phyloP scores from a whole-genome alignment of 2,329 filamentous ascomycete species.

The Cordyceps tenuipes region DNA sequence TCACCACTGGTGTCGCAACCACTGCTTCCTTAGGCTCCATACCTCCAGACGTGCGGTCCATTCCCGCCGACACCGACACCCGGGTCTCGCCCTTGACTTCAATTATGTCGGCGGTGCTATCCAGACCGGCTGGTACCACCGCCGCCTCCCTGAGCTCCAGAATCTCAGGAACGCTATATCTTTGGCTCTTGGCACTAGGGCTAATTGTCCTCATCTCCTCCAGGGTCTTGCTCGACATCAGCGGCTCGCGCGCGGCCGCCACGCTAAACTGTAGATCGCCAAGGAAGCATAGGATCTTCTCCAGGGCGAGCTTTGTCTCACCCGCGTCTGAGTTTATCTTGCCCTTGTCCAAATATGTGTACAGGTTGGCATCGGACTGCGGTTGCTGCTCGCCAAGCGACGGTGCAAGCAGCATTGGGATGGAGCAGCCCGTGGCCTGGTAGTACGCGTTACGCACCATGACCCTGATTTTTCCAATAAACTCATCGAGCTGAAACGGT shows the following conservation, averaged over 20 bases:
- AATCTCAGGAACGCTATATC: constrained; percentile 5
- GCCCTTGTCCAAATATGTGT: constrained; percentile 19
- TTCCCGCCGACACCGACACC: too few species aligned
- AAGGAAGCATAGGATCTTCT: constrained; percentile 18
- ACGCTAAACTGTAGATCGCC: constrained; percentile 18
- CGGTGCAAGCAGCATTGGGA: not conserved
- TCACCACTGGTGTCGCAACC: not conserved
- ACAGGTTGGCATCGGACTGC: constrained; percentile 16
- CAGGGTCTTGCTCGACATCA: not conserved
- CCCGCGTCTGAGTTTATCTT: constrained; percentile 18
- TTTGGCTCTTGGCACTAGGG: not conserved
- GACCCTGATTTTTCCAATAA: not conserved
- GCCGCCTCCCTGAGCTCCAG: not conserved
- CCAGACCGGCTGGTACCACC: not conserved
- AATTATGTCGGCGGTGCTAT: too few species aligned
- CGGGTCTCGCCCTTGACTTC: too few species aligned
- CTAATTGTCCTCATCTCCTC: not conserved
- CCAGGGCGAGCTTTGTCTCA: constrained; percentile 17
- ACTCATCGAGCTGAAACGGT: not conserved
- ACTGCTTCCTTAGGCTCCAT: not conserved
- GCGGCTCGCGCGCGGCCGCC: not conserved
- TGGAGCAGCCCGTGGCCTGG: not conserved
- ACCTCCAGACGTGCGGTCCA: not conserved
- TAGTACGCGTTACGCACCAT: not conserved
- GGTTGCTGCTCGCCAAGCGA: constrained; percentile 8